Conservation (phyloP, 2,329 filamentous ascomycete species). For the Beauveria bassiana region DNA sequence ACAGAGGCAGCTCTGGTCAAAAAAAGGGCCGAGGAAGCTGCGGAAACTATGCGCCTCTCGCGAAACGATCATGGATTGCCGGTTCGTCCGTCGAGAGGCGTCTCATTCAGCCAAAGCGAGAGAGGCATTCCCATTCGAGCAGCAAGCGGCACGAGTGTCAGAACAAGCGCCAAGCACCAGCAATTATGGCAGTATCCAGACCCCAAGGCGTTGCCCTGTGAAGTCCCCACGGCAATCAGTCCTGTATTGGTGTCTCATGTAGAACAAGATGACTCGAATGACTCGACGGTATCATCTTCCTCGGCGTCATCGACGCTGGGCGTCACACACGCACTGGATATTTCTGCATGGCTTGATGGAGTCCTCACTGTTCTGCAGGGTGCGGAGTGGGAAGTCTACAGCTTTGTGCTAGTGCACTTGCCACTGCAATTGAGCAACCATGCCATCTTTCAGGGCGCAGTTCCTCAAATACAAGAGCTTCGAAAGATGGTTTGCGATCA, state of each 20-base stretch:
- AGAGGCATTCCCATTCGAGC: conserved; percentile 34
- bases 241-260: conserved; percentile 40
- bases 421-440: conserved; percentile 87
- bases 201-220: conserved; percentile 44
- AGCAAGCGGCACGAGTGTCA: conserved; percentile 31
- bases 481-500: conserved; percentile 75
- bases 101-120: conserved; percentile 45
- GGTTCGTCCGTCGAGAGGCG: conserved; percentile 37
- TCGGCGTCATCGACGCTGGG: conserved; percentile 18
- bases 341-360: conserved; percentile 67
- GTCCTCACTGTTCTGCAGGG: conserved; percentile 67
- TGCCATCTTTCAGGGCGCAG: conserved; percentile 68
- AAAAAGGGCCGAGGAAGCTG: conserved; percentile 45
- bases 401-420: conserved; percentile 78
- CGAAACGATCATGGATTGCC: conserved; percentile 35
- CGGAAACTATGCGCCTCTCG: conserved; percentile 34
- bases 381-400: conserved; percentile 86
- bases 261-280: conserved; percentile 17
- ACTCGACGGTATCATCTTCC: conserved; percentile 13
- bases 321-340: conserved; percentile 43
- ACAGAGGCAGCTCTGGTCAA: conserved; percentile 45
- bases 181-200: conserved; percentile 55
- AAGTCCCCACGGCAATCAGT: conserved; percentile 38
- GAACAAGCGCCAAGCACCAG: conserved; percentile 31
- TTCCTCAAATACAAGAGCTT: conserved; percentile 67